These are phyloP conservation scores for Aquilaria malaccensis DNA, from an alignment of 345 rosid genomes.

Conservation along the genomic window DNA sequence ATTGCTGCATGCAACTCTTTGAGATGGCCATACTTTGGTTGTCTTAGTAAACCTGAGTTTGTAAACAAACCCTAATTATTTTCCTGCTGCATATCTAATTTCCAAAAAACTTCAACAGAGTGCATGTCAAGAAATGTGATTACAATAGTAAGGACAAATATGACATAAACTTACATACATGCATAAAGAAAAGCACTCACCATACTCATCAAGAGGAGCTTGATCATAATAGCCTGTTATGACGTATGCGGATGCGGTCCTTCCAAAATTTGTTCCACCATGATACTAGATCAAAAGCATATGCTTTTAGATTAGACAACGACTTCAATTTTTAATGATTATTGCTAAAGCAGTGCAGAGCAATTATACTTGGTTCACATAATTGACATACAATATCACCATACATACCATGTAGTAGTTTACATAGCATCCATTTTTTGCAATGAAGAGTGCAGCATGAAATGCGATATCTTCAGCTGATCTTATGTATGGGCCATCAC, in stretches of 20 bases:
- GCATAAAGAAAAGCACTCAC: slow-evolving; percentile 21
- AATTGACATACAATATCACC: background rate
- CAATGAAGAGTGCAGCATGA: slow-evolving; percentile 66
- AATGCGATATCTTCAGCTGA: slow-evolving; percentile 78
- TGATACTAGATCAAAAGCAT: slow-evolving; percentile 46
- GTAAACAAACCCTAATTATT: background rate
- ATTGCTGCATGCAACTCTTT: slow-evolving; percentile 66
- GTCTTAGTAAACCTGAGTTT: slow-evolving; percentile 52
- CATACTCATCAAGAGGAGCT: slow-evolving; percentile 92
- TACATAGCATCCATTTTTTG: slow-evolving; percentile 75
- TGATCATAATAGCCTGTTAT: slow-evolving; percentile 76
- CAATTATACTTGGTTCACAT: background rate
- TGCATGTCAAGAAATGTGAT: background rate
- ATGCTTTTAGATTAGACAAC: background rate
- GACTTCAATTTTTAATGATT: background rate
- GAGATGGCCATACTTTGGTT: slow-evolving; percentile 87
- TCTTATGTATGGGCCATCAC: slow-evolving; percentile 52
- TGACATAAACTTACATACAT: background rate
- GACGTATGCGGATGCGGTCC: slow-evolving; percentile 58
- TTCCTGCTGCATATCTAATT: no score
- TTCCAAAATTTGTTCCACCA: slow-evolving; percentile 95
- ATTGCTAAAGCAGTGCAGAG: background rate
- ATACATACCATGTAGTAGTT: slow-evolving; percentile 84
- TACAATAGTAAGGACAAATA: background rate
- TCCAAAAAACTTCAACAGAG: background rate